Conservation (phyloP, 306 rosid species). For the Dryas alaskensis region DNA sequence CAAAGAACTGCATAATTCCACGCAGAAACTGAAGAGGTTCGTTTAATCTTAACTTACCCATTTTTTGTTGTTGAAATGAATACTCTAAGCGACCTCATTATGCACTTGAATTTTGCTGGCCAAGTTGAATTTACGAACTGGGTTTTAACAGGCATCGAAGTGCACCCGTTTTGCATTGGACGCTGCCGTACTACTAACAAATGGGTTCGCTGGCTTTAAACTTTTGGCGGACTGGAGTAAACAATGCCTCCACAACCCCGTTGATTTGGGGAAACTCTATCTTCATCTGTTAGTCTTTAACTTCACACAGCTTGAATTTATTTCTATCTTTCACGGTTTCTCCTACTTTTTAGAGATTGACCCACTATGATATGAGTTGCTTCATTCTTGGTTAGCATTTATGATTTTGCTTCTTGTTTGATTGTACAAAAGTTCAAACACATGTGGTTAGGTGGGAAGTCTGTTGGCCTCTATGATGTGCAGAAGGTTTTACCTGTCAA, state of each 20-base stretch:
- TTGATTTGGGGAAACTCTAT: conserved; percentile 24
- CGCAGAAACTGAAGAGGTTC: background rate
- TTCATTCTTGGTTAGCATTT: background rate
- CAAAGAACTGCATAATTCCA: background rate
- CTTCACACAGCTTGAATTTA: background rate
- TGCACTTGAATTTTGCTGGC: background rate
- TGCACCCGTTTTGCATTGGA: background rate
- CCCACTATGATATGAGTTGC: background rate
- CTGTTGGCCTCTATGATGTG: conserved; percentile 14
- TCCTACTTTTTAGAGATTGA: background rate
- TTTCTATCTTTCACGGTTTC: background rate
- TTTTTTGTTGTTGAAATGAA: background rate
- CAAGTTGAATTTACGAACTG: conserved; percentile 7
- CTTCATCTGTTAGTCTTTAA: conserved; percentile 32
- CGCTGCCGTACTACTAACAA: background rate
- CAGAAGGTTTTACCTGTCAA: conserved; percentile 30
- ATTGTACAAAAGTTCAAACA: conserved; percentile 14
- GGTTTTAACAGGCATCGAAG: background rate
- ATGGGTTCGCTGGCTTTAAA: conserved; percentile 33
- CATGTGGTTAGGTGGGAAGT: conserved; percentile 38
- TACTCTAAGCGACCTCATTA: background rate
- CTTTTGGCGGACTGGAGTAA: conserved; percentile 17
- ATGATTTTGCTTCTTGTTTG: conserved; percentile 8
- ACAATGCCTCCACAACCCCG: conserved; percentile 7
- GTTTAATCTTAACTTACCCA: conserved; percentile 6